phyloP scores from a whole-genome alignment of 169 alveolate species.

The Eimeria tenella region DNA sequence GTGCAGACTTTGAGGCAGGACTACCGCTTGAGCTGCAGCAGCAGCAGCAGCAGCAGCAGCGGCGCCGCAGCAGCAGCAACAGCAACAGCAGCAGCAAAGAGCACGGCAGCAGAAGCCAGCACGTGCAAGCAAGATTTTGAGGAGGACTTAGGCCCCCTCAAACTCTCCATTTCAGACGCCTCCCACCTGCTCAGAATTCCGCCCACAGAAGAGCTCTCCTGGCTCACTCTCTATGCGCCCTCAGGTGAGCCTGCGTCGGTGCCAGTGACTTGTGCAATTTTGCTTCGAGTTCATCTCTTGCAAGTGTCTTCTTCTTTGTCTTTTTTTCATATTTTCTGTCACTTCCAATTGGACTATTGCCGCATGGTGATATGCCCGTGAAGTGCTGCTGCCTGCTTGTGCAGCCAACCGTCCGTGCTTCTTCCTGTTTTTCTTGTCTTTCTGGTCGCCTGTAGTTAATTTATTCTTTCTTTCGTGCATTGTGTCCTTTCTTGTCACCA shows the following conservation, averaged over 20 bases:
- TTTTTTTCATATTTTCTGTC: neutral
- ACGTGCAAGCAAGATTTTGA: neutral
- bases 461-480: no score
- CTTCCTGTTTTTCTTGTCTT: no score
- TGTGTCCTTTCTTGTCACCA: no score
- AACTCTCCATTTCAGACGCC: conserved; percentile 1
- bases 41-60: neutral
- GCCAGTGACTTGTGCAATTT: neutral
- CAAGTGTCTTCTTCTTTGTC: neutral
- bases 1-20: neutral
- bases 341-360: neutral
- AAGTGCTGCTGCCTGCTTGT: no score
- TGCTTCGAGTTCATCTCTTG: neutral
- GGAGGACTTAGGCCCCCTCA: conserved; percentile 23
- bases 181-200: conserved; percentile 5
- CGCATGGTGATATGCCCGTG: neutral
- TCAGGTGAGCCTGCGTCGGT: neutral
- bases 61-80: neutral
- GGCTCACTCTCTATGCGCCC: conserved; percentile 35
- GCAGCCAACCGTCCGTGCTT: no score
- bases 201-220: conserved; percentile 2
- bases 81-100: conserved; percentile 12
- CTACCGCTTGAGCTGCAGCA: conserved; percentile 2
- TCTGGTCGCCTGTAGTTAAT: no score
- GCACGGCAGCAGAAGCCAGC: neutral